Conservation (phyloP, 1,139 yeast species). For the Taphrina sp. region DNA sequence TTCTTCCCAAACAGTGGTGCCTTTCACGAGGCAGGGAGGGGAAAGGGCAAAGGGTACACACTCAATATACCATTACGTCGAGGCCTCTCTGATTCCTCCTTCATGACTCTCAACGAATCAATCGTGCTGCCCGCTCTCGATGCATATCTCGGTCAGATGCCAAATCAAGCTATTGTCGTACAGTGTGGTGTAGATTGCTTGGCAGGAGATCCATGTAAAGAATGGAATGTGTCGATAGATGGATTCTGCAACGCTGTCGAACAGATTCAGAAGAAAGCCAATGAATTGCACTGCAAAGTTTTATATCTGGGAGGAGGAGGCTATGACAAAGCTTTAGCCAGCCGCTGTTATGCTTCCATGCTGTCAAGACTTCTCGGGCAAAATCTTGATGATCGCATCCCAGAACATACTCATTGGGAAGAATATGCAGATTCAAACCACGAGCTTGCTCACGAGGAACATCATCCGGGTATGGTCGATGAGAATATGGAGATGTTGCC, state of each 20-base stretch:
- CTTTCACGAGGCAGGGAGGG: conserved; percentile 45
- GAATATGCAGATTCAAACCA: conserved; percentile 5
- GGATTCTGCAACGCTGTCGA: conserved; percentile 10
- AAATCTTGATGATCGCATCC: not conserved
- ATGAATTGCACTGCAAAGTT: not conserved
- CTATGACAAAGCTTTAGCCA: conserved; percentile 61
- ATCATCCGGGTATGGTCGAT: conserved; percentile 1
- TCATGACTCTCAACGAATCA: conserved; percentile 47
- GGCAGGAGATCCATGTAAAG: conserved; percentile 55
- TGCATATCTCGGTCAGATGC: conserved; percentile 52
- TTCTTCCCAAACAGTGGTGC: conserved; percentile 74
- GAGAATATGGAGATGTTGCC: not conserved
- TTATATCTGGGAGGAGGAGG: conserved; percentile 78
- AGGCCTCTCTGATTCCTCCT: conserved; percentile 55
- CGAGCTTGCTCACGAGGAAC: not conserved
- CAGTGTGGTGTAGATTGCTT: conserved; percentile 77
- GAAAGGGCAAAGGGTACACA: conserved; percentile 46
- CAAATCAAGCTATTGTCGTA: conserved; percentile 52
- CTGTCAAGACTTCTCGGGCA: conserved; percentile 43
- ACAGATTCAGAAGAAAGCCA: not conserved
- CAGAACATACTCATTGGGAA: conserved; percentile 20
- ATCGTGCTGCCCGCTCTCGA: conserved; percentile 47
- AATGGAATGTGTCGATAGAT: conserved; percentile 57
- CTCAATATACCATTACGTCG: conserved; percentile 59
- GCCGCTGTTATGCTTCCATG: conserved; percentile 63